Percentiles rank a stretch among this genome's conserved stretches.
Evolutionary conservation across 352 stramenopile genomes (phyloP).

Genomic region (Phytophthora crassamura): DNA sequence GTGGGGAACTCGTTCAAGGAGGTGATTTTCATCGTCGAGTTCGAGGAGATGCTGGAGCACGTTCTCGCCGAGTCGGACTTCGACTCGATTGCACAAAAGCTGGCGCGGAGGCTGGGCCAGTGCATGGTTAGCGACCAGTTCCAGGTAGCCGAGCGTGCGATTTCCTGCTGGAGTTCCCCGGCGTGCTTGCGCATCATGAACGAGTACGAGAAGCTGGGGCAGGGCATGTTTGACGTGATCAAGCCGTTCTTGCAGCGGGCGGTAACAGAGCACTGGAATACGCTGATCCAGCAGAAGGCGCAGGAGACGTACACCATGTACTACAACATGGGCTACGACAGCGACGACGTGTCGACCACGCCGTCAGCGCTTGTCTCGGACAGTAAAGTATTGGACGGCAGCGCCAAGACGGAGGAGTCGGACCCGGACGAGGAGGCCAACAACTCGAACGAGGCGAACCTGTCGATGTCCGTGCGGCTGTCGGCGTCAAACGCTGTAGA

Average conservation of each 20-base stretch:
- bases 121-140: slow-evolving; percentile 88
- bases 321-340: slow-evolving; percentile 92
- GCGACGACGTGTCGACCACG: slow-evolving; percentile 54
- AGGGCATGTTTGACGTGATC: slow-evolving; percentile 86
- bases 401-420: slow-evolving; percentile 63
- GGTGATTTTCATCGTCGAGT: slow-evolving; percentile 90
- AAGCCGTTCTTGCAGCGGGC: slow-evolving; percentile 71
- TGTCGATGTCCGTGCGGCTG: slow-evolving; percentile 39
- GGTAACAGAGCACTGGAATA: slow-evolving; percentile 77
- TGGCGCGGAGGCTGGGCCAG: slow-evolving; percentile 70
- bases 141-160: slow-evolving; percentile 84
- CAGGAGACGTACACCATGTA: slow-evolving; percentile 89
- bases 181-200: slow-evolving; percentile 90
- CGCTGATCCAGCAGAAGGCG: slow-evolving; percentile 85
- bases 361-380: slow-evolving; percentile 35
- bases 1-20: slow-evolving; percentile 91
- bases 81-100: slow-evolving; percentile 59
- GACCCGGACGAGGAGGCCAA: slow-evolving; percentile 54
- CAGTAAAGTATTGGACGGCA: slow-evolving; percentile 55
- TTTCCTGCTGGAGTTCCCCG: slow-evolving; percentile 84
- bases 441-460: slow-evolving; percentile 37
- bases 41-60: slow-evolving; percentile 90
- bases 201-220: slow-evolving; percentile 87
- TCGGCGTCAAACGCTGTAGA: slow-evolving; percentile 48
- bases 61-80: slow-evolving; percentile 84